Conservation (phyloP, 495 filamentous ascomycete genomes). For the Aspergillus carlsbadensis region DNA sequence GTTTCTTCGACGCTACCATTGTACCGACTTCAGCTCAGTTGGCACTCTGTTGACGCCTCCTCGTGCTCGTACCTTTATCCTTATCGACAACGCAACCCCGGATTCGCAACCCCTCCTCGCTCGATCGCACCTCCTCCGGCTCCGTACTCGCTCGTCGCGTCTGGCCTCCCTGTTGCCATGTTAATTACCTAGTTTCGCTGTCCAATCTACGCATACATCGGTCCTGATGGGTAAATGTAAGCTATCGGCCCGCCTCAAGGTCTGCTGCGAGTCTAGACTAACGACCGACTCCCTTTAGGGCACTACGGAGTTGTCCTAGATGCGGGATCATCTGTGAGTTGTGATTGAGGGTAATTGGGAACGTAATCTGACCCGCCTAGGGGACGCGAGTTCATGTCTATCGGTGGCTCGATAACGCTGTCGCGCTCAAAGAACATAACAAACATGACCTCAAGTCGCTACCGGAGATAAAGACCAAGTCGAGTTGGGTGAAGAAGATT, state of each 20-base stretch:
- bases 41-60: background rate
- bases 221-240: slow-evolving; percentile 53
- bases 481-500: slow-evolving; percentile 91
- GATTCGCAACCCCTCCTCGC: background rate
- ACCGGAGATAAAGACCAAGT: slow-evolving; percentile 77
- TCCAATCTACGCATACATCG: slow-evolving; percentile 4
- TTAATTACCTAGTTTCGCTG: slow-evolving; percentile 23
- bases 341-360: background rate
- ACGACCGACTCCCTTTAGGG: slow-evolving; percentile 35
- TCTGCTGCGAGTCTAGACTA: background rate
- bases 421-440: slow-evolving; percentile 61
- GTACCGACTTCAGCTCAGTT: background rate
- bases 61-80: background rate
- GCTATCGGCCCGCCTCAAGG: slow-evolving; percentile 7
- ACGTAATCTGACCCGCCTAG: slow-evolving; percentile 29
- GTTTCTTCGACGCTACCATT: slow-evolving; percentile 5
- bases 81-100: background rate
- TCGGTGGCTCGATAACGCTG: slow-evolving; percentile 76
- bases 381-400: slow-evolving; percentile 95
- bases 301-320: slow-evolving; percentile 68
- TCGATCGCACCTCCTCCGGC: background rate
- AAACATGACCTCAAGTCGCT: slow-evolving; percentile 63
- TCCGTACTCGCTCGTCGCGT: slow-evolving; percentile 1
- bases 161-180: slow-evolving; percentile 28
- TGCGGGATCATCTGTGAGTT: slow-evolving; percentile 65